Conservation (phyloP, 2,329 filamentous ascomycete species). For the Penicillium janthinellum region DNA sequence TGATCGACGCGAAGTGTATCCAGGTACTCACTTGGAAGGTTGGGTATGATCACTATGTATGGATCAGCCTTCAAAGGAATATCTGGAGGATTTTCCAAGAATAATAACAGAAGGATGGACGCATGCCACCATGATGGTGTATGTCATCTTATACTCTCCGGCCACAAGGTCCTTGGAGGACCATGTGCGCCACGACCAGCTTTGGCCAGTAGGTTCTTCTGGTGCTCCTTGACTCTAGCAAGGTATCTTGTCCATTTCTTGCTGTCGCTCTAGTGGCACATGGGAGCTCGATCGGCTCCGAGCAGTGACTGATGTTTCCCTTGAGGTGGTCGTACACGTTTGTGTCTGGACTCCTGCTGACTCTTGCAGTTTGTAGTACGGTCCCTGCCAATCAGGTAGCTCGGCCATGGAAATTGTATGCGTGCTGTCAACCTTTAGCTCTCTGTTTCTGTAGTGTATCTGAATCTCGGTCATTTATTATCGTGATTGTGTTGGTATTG, state of each 20-base stretch:
- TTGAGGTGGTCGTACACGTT: neutral
- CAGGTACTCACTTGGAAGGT: neutral
- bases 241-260: neutral
- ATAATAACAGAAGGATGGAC: no score
- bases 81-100: no score
- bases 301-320: neutral
- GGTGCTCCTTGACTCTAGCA: neutral
- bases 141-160: constrained; percentile 1
- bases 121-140: neutral
- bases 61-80: no score
- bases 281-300: neutral
- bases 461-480: neutral
- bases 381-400: neutral
- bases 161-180: constrained; percentile 7
- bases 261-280: no score
- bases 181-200: constrained; percentile 3
- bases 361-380: neutral
- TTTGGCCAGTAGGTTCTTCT: neutral
- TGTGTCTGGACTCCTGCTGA: no score
- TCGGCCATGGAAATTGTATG: neutral
- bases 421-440: no score
- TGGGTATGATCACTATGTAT: no score
- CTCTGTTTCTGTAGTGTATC: no score
- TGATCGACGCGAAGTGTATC: neutral
- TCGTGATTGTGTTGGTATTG: neutral